A percentile compares a stretch with the other conserved stretches of the same genome.
Conservation (phyloP, 176 grass and related monocot genomes). For the Ensete ventricosum region DNA sequence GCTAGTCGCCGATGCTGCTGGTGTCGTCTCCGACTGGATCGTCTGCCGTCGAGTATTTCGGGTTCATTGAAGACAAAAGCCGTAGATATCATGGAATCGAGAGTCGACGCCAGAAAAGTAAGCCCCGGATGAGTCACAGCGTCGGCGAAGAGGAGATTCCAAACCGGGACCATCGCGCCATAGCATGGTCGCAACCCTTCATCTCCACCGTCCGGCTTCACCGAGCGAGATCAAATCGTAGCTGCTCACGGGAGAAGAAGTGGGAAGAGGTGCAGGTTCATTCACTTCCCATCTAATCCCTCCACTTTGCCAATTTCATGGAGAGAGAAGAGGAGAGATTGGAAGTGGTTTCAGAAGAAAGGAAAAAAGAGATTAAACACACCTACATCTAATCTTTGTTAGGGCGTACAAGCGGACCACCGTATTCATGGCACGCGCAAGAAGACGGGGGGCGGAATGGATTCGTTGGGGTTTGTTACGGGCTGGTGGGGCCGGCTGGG, state of each 20-base stretch:
- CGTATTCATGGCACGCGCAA: too few relatives aligned
- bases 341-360: not conserved
- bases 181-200: constrained; percentile 31
- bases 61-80: not conserved
- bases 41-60: constrained; percentile 41
- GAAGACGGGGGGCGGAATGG: not conserved
- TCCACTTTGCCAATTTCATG: too few relatives aligned
- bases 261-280: not conserved
- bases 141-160: constrained; percentile 39
- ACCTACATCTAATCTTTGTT: not conserved
- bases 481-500: not conserved
- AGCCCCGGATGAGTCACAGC: constrained; percentile 39
- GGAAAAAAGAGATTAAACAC: not conserved
- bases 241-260: not conserved
- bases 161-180: constrained; percentile 55
- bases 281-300: not conserved
- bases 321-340: not conserved
- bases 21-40: constrained; percentile 24
- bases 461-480: not conserved
- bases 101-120: constrained; percentile 20
- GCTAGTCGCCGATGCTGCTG: constrained; percentile 41
- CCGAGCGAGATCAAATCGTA: not conserved
- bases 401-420: not conserved
- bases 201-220: constrained; percentile 13
- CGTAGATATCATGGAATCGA: not conserved